A percentile compares a stretch with the other conserved stretches of the same genome.
Conservation (phyloP, 192 early-diverging fungal species). For the Phlyctochytrium arcticum region DNA sequence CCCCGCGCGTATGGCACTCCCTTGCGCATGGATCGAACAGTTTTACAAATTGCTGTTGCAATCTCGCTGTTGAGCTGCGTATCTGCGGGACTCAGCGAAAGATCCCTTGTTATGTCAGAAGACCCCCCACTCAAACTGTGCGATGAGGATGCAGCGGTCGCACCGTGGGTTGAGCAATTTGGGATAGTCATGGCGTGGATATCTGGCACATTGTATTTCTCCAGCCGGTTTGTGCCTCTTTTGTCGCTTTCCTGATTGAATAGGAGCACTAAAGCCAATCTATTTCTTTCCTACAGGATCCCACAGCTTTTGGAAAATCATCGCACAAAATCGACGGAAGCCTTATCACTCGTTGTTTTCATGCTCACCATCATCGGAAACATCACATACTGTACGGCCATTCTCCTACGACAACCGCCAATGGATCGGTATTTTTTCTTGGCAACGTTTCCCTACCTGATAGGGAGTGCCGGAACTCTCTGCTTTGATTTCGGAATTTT, state of each 20-base stretch:
- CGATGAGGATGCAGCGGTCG: neutral
- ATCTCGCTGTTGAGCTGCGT: no score
- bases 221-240: constrained; percentile 5
- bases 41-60: no score
- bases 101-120: no score
- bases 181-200: constrained; percentile 38
- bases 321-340: constrained; percentile 30
- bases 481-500: constrained; percentile 38
- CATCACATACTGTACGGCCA: constrained; percentile 31
- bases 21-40: no score
- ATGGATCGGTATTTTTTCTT: constrained; percentile 15
- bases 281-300: no score
- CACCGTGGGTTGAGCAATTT: neutral
- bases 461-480: constrained; percentile 35
- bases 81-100: no score
- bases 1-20: no score
- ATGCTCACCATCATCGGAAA: constrained; percentile 41
- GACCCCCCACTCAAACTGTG: no score
- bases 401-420: constrained; percentile 27
- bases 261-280: neutral
- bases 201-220: constrained; percentile 36
- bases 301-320: constrained; percentile 42
- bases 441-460: constrained; percentile 33
- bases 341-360: constrained; percentile 34
- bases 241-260: neutral